These are phyloP conservation scores for Penicillium goetzii DNA, from an alignment of 495 filamentous ascomycete genomes.

Conservation along the genomic window DNA sequence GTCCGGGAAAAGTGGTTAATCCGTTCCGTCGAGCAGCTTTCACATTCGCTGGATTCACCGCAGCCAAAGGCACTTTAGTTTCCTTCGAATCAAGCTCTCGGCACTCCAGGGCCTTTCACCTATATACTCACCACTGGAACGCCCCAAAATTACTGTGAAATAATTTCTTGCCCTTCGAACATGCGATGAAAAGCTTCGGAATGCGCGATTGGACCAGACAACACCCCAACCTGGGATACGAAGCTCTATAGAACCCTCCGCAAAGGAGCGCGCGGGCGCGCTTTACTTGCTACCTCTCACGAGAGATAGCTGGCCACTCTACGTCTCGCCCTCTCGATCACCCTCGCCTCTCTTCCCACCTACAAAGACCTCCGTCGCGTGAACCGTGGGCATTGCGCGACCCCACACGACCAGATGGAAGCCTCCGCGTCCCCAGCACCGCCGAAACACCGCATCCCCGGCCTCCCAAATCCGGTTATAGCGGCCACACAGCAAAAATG, in stretches of 20 bases:
- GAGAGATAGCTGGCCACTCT: background rate
- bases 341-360: background rate
- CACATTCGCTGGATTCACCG: conserved; percentile 7
- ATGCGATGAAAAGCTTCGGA: conserved; percentile 34
- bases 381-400: background rate
- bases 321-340: background rate
- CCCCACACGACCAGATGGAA: conserved; percentile 34
- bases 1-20: conserved; percentile 11
- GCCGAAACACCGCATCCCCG: conserved; percentile 51
- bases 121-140: background rate
- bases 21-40: conserved; percentile 17
- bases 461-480: conserved; percentile 53
- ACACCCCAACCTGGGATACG: conserved; percentile 20
- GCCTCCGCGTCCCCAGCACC: conserved; percentile 31
- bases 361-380: background rate
- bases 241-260: conserved; percentile 11
- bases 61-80: background rate
- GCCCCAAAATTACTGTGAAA: background rate
- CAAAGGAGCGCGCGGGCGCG: conserved; percentile 26
- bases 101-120: background rate
- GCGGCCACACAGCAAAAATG: conserved; percentile 71
- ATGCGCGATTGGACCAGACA: conserved; percentile 28
- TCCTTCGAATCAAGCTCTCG: conserved; percentile 1
- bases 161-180: background rate
- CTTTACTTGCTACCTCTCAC: conserved; percentile 8